Evolutionary conservation across 305 asterid genomes (phyloP).

Genomic region (Rubia tinctorum): DNA sequence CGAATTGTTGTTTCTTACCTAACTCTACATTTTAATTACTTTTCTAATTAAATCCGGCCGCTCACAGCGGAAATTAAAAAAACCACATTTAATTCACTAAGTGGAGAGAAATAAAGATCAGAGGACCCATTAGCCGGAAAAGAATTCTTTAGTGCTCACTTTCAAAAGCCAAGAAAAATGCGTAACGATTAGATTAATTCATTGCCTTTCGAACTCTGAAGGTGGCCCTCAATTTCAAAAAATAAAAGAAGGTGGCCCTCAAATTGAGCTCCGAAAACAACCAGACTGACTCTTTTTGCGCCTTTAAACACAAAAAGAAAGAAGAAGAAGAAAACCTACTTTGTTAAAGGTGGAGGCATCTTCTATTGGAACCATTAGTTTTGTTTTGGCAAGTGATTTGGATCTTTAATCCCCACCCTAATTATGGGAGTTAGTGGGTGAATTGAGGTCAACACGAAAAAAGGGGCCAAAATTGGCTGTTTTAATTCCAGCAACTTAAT

Average conservation of each 20-base stretch:
- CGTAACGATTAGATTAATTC: not conserved
- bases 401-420: not conserved
- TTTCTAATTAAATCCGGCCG: too few relatives aligned
- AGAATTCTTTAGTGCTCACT: not conserved
- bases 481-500: not conserved
- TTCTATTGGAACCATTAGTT: not conserved
- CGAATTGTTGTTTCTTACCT: too few relatives aligned
- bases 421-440: not conserved
- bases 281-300: not conserved
- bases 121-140: slow-evolving; percentile 2
- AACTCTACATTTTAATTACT: too few relatives aligned
- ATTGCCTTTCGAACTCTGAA: slow-evolving; percentile 15
- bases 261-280: slow-evolving; percentile 6
- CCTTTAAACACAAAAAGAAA: slow-evolving; percentile 2
- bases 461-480: not conserved
- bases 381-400: not conserved
- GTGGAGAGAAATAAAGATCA: not conserved
- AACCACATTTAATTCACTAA: too few relatives aligned
- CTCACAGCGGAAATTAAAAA: too few relatives aligned
- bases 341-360: slow-evolving; percentile 12
- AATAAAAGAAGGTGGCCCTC: too few relatives aligned
- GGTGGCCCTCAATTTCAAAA: too few relatives aligned
- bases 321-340: not conserved
- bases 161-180: not conserved
- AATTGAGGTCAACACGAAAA: not conserved